Conservation (phyloP, 1,284 basidiomycete genomes). For the Coriolopsis trogii region DNA sequence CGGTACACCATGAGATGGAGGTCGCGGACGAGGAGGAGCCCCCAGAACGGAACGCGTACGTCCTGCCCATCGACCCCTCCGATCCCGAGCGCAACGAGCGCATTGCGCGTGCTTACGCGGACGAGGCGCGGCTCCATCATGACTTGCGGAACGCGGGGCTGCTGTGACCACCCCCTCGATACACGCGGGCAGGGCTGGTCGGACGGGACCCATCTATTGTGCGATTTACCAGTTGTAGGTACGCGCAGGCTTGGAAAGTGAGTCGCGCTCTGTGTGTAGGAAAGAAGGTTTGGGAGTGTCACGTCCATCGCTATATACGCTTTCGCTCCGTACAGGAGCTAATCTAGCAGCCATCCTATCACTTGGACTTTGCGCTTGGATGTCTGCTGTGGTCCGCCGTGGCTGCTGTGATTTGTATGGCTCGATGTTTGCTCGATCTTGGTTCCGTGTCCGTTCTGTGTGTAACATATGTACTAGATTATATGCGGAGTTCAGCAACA, state of each 20-base stretch:
- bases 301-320: constrained; percentile 11
- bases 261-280: neutral
- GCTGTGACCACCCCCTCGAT: no score
- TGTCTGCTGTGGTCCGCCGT: no score
- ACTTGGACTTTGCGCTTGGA: no score
- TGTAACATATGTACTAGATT: constrained; percentile 12
- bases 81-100: constrained; percentile 48
- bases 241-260: neutral
- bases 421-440: no score
- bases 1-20: constrained; percentile 32
- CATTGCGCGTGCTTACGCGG: constrained; percentile 50
- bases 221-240: neutral
- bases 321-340: constrained; percentile 13
- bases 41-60: constrained; percentile 34
- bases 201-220: neutral
- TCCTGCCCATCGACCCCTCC: constrained; percentile 48
- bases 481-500: no score
- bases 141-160: constrained; percentile 70
- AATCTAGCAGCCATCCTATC: constrained; percentile 17
- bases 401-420: no score
- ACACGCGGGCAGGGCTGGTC: neutral
- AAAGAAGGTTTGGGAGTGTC: neutral
- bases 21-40: constrained; percentile 24
- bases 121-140: constrained; percentile 58
- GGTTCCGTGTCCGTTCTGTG: neutral